Conservation (phyloP, 2,329 filamentous ascomycete genomes). For the Herpotrichia juniperi region DNA sequence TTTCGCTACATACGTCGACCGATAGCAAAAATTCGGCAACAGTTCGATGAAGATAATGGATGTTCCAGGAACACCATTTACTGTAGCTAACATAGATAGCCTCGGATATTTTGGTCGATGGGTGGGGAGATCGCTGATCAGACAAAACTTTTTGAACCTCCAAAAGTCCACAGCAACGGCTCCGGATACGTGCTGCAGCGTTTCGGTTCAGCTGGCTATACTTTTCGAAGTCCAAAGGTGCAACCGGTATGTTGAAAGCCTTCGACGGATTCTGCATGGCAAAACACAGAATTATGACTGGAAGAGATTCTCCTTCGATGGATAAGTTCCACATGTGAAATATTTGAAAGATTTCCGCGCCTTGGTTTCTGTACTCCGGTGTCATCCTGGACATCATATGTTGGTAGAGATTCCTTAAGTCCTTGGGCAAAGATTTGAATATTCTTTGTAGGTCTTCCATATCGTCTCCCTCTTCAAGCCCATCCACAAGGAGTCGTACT, state of each 20-base stretch:
- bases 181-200: conserved; percentile 6
- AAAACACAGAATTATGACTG: not conserved
- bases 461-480: conserved; percentile 13
- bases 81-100: no score
- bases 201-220: not conserved
- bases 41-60: no score
- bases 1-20: no score
- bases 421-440: conserved; percentile 11
- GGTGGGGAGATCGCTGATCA: no score
- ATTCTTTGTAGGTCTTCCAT: conserved; percentile 11
- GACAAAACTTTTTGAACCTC: not conserved
- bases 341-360: conserved; percentile 16
- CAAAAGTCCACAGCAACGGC: conserved; percentile 16
- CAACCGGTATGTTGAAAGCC: not conserved
- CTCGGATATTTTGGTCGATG: no score
- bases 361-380: conserved; percentile 10
- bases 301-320: not conserved
- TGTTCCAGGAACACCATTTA: no score
- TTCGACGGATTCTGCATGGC: not conserved
- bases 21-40: no score
- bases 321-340: conserved; percentile 6
- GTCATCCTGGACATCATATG: conserved; percentile 9
- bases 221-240: not conserved
- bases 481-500: conserved; percentile 14
- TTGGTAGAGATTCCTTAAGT: conserved; percentile 14